A percentile compares a stretch with the other conserved stretches of the same genome.
phyloP scores from a whole-genome alignment of 768 basidiomycete species.

The Tulasnella sp. region DNA sequence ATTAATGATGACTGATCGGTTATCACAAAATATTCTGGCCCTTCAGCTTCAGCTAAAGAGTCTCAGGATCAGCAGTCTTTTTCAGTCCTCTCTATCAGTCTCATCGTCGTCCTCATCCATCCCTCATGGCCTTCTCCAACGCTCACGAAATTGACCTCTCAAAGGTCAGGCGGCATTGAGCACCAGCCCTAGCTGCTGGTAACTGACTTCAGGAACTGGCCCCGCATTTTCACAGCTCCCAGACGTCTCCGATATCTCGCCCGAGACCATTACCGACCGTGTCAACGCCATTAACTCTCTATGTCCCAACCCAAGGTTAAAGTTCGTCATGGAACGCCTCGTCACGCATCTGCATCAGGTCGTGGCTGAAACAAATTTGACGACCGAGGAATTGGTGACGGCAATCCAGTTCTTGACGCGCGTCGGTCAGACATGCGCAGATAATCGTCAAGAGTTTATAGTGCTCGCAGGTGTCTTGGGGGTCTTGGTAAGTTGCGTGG shows the following conservation, averaged over 20 bases:
- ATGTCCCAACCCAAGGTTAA: slow-evolving; percentile 34
- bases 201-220: neutral
- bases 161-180: neutral
- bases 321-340: slow-evolving; percentile 45
- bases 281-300: slow-evolving; percentile 24
- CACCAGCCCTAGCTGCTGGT: neutral
- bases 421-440: slow-evolving; percentile 63
- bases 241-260: slow-evolving; percentile 31
- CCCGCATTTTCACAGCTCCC: slow-evolving; percentile 34
- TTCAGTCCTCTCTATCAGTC: neutral
- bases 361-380: slow-evolving; percentile 62
- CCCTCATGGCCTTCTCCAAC: neutral
- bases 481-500: slow-evolving; percentile 40
- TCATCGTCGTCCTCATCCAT: slow-evolving; percentile 32
- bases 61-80: neutral
- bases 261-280: slow-evolving; percentile 47
- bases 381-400: slow-evolving; percentile 74
- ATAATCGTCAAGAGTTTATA: slow-evolving; percentile 63
- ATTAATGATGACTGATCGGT: neutral
- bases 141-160: neutral
- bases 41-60: neutral
- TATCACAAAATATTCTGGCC: neutral
- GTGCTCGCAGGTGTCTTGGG: slow-evolving; percentile 78
- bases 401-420: slow-evolving; percentile 71
- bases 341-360: slow-evolving; percentile 67